These are phyloP conservation scores for Plicaturopsis crispa DNA, from an alignment of 768 basidiomycete genomes.

Conservation along the genomic window DNA sequence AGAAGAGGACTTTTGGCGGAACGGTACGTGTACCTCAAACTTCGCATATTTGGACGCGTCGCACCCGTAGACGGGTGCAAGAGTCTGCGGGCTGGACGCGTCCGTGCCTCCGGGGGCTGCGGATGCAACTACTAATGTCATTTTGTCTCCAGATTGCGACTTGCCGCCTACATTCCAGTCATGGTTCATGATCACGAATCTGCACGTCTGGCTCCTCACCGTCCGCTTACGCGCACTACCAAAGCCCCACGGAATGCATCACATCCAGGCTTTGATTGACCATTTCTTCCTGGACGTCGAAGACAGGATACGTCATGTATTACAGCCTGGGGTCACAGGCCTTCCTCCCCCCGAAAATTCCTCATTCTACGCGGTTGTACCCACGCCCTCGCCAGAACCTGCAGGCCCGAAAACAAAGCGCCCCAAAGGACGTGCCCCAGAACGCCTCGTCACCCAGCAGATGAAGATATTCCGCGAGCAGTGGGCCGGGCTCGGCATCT, in stretches of 20 bases:
- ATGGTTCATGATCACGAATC: constrained; percentile 90
- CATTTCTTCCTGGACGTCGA: constrained; percentile 96
- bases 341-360: constrained; percentile 1
- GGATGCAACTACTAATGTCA: constrained; percentile 6
- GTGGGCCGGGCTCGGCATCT: constrained; percentile 76
- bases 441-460: constrained; percentile 73
- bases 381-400: too few species aligned
- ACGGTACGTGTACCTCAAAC: constrained; percentile 34
- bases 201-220: constrained; percentile 88
- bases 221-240: constrained; percentile 84
- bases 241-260: constrained; percentile 50
- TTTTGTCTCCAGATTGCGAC: constrained; percentile 51
- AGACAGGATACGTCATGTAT: constrained; percentile 76
- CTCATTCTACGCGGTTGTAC: constrained; percentile 8
- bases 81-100: too few species aligned
- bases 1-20: constrained; percentile 55
- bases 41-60: background rate
- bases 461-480: constrained; percentile 92
- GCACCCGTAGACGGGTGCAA: background rate
- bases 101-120: too few species aligned
- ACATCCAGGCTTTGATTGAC: constrained; percentile 80
- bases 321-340: constrained; percentile 39
- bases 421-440: constrained; percentile 49
- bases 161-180: constrained; percentile 94
- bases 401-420: constrained; percentile 12